These are phyloP conservation scores for Wilcoxina mikolae DNA, from an alignment of 495 filamentous ascomycete species.

Conservation along the genomic window DNA sequence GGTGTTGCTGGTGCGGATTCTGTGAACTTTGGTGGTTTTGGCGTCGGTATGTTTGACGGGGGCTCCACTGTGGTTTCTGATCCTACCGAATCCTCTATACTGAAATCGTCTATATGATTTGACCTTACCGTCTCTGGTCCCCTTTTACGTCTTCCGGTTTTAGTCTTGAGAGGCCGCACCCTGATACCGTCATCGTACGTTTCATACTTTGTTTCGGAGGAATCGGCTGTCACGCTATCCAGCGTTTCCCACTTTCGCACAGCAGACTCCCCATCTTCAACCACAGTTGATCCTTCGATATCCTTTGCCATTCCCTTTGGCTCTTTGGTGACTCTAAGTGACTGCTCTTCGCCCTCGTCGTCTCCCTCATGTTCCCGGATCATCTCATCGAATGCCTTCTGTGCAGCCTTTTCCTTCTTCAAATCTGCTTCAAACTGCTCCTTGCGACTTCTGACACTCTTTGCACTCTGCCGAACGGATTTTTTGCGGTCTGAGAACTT, in stretches of 20 bases:
- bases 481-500: conserved; percentile 16
- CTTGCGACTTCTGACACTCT: conserved; percentile 23
- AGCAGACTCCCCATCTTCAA: conserved; percentile 13
- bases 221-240: too few relatives aligned
- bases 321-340: not conserved
- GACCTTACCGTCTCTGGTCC: conserved; percentile 1
- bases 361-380: conserved; percentile 22
- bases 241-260: conserved; percentile 19
- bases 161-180: conserved; percentile 20
- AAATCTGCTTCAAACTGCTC: conserved; percentile 26
- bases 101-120: not conserved
- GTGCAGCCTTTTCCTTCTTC: conserved; percentile 16
- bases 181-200: conserved; percentile 22
- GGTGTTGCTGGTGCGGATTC: conserved; percentile 6
- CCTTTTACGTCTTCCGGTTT: conserved; percentile 16
- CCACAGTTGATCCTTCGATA: conserved; percentile 20
- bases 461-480: conserved; percentile 24
- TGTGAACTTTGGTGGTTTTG: not conserved
- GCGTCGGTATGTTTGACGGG: not conserved
- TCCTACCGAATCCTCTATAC: not conserved
- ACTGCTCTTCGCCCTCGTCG: not conserved
- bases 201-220: conserved; percentile 15
- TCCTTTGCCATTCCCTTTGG: conserved; percentile 6
- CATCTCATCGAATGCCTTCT: conserved; percentile 17
- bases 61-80: not conserved